Evolutionary conservation across 768 basidiomycete genomes (phyloP), one percentile per base, ranked within the genome.

Genomic region (Lactarius evosmus): DNA sequence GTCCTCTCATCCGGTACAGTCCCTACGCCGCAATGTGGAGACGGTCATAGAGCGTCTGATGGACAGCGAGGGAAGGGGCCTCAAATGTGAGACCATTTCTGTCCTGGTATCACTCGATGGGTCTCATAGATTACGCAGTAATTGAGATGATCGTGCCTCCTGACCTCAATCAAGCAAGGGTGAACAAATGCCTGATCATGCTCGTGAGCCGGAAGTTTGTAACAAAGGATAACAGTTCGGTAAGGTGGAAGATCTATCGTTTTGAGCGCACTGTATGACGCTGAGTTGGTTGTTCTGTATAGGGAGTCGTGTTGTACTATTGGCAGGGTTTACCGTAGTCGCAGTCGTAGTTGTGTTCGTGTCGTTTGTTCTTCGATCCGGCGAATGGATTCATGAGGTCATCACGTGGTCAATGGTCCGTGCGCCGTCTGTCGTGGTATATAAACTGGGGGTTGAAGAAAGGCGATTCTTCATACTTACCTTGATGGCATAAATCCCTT

Each of bases 181-280:
- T 93, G 46, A 96, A 97, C 74, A 95, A 93, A 73, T 96, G 93
- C 69, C 79, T 98, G 40, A 93, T 98, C 58, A 92, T 93, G 2
- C 78, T 98, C 7, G 93, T 95, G 4, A 89, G 88, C 71, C 82
- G 91, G 55, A 96, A 95, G 72, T 82, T 91, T 22, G 90, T 94
- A 0, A 79, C 78, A 61, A 95, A 95, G 74, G 86, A 90, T 49
- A 90, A 80, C 62, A 73, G 72, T 61, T 70, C 76, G 38, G 76
- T 75, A 49, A 30, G 14, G 72, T 70, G 29, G 16, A 40, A 58
- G 12, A 29, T 34, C 29, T 16, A 27, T 56, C 38, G 2, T 8
- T 8, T 16, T 0, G 46, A 11, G 49, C 17, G 0, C 19, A 4
- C 41, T n/a, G 33, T 29, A 6, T 22, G n/a, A 52, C 40, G 19